Percentiles rank a stretch among this genome's conserved stretches.
Conservation (phyloP, 2,329 filamentous ascomycete genomes). For the Rhynchosporium graminicola region DNA sequence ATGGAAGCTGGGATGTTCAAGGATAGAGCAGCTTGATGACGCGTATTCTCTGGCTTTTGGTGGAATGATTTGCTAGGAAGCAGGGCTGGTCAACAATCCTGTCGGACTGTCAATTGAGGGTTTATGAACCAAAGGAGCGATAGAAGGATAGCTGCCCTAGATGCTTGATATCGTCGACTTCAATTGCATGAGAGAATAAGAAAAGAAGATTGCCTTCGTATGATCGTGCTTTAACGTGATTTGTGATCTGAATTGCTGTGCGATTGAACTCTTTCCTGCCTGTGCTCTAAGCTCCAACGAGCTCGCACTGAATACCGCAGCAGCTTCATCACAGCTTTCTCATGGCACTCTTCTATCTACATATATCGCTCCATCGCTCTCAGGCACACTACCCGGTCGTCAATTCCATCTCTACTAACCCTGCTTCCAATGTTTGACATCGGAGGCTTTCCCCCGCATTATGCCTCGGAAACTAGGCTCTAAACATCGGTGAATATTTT, state of each 20-base stretch:
- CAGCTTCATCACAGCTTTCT: no score
- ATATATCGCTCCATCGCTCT: neutral
- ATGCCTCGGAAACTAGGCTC: conserved; percentile 9
- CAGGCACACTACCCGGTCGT: neutral
- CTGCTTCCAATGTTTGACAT: neutral
- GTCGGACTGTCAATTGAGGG: conserved; percentile 40
- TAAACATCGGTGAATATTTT: conserved; percentile 9
- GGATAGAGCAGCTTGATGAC: conserved; percentile 41
- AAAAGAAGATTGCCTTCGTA: conserved; percentile 39
- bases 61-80: conserved; percentile 39
- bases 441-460: neutral
- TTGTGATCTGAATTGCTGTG: neutral
- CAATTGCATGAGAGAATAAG: conserved; percentile 35
- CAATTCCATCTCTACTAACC: neutral
- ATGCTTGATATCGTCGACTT: conserved; percentile 40
- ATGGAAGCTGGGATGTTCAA: conserved; percentile 39
- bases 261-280: neutral
- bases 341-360: no score
- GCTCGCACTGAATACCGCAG: no score
- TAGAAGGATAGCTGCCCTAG: conserved; percentile 39
- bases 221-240: neutral
- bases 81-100: conserved; percentile 38
- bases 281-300: no score
- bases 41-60: conserved; percentile 41
- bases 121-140: conserved; percentile 38